These are phyloP conservation scores for Candida golubevii DNA, from an alignment of 805 yeast species.

Conservation along the genomic window DNA sequence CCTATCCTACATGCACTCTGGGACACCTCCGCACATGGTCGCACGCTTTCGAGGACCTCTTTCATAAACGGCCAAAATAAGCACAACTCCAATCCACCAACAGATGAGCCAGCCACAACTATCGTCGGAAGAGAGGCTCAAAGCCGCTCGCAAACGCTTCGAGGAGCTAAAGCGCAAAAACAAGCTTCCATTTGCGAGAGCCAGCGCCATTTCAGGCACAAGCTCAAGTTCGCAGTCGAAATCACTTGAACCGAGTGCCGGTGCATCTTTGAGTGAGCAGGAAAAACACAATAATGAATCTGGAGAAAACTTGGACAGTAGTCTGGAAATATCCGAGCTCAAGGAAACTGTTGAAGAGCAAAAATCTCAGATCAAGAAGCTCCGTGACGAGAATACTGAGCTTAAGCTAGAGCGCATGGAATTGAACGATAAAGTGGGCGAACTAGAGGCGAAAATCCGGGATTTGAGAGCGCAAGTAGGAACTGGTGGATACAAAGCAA, in stretches of 20 bases:
- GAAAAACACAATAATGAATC: too few relatives aligned
- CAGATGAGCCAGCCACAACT: constrained; percentile 7
- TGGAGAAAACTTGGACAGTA: too few relatives aligned
- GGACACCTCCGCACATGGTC: too few relatives aligned
- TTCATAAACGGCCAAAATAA: too few relatives aligned
- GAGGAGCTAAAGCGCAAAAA: constrained; percentile 60
- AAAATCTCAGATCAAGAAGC: constrained; percentile 30
- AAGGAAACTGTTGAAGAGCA: constrained; percentile 28
- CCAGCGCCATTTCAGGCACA: background rate
- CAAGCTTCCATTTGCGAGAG: constrained; percentile 2
- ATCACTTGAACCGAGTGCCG: too few relatives aligned
- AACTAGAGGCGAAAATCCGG: constrained; percentile 23
- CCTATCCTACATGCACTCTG: too few relatives aligned
- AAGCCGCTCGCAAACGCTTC: constrained; percentile 68
- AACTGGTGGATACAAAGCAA: background rate
- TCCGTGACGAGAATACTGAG: constrained; percentile 41
- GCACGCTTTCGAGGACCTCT: too few relatives aligned
- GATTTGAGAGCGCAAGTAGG: constrained; percentile 7
- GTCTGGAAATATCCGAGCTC: constrained; percentile 12
- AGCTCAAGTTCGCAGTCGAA: background rate
- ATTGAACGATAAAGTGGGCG: constrained; percentile 30
- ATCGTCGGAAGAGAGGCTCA: constrained; percentile 57
- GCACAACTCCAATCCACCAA: too few relatives aligned
- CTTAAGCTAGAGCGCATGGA: constrained; percentile 38
- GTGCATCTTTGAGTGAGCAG: too few relatives aligned